Evolutionary conservation across 257 asterid genomes (phyloP), one percentile per base, ranked within the genome.

Genomic region (Voacanga thouarsii): DNA sequence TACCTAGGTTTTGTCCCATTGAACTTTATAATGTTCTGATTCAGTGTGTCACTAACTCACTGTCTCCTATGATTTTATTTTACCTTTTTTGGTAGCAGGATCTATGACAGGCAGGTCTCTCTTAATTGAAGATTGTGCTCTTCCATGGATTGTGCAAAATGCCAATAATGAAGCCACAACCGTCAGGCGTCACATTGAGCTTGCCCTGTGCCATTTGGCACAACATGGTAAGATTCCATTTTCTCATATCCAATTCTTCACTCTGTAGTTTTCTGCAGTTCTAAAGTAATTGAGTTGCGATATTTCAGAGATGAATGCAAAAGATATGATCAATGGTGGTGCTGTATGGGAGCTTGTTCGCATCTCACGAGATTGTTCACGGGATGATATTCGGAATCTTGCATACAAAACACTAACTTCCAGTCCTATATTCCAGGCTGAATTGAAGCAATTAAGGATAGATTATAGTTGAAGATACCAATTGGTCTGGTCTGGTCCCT

Each of bases 101-200:
- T 77, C 84, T 18, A 92, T 83, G 86, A 80, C 77, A 39, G 90
- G 90, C 79, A 88, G 80, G 81, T 93, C 98, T 78, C 89, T 91
- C 80, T 87, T 93, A 43, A 91, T 93, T 44, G 97, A 93, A 76
- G 97, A 93, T 55, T 93, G 94, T 8, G 89, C 85, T 47, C 93
- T 91, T 82, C 90, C 97, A 24, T 93, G 98, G 97, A 93, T 93
- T 51, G 94, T 93, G 71, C 92, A 89, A 87, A 91, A 90, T 74
- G 90, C 98, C 60, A 93, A 90, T 69, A 90, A 89, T 47, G 97
- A 91, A 79, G 91, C 92, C 63, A 82, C 90, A 6, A 91, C 90
- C 47, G 89, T 93, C 82, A 84, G 92, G 82, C 92, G 96, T 71
- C 96, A 93, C 76, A 81, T 88, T 53, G 98, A 93, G 84, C 89